These are phyloP conservation scores for Ogataea hybrid DNA, from an alignment of 1,139 yeast genomes.

Conservation along the genomic window DNA sequence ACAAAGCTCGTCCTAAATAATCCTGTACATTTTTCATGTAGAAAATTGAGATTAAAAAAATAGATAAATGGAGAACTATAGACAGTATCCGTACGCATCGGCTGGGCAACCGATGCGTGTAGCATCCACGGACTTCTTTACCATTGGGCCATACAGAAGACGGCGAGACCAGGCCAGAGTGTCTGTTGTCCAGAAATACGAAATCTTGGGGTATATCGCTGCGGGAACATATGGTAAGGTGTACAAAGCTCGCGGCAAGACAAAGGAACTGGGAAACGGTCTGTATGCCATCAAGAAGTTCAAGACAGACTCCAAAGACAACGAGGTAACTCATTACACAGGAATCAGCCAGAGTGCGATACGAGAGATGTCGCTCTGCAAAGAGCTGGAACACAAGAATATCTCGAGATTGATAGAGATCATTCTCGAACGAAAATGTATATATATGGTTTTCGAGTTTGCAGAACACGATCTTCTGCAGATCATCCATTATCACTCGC, in stretches of 20 bases:
- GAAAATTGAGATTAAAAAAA: not conserved
- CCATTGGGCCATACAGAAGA: constrained; percentile 69
- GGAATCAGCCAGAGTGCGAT: constrained; percentile 97
- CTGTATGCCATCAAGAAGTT: constrained; percentile 89
- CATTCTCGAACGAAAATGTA: constrained; percentile 84
- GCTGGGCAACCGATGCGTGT: constrained; percentile 43
- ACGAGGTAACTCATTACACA: constrained; percentile 81
- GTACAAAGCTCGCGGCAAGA: constrained; percentile 67
- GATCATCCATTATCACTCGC: constrained; percentile 90
- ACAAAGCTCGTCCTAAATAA: constrained; percentile 2
- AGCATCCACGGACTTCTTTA: constrained; percentile 68
- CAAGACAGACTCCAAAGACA: constrained; percentile 90
- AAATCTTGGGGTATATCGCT: constrained; percentile 91
- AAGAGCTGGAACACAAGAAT: constrained; percentile 80
- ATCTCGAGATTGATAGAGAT: constrained; percentile 79
- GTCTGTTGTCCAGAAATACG: constrained; percentile 78
- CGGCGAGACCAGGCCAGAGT: constrained; percentile 70
- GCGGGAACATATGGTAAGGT: constrained; percentile 99
- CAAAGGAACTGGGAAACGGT: constrained; percentile 19
- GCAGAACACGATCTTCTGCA: constrained; percentile 95
- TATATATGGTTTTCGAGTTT: constrained; percentile 92
- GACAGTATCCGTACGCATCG: constrained; percentile 6
- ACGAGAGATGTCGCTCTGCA: constrained; percentile 92
- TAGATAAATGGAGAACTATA: constrained; percentile 4
- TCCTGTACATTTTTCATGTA: not conserved